Conservation (phyloP, 306 rosid species). For the Cicer bijugum region DNA sequence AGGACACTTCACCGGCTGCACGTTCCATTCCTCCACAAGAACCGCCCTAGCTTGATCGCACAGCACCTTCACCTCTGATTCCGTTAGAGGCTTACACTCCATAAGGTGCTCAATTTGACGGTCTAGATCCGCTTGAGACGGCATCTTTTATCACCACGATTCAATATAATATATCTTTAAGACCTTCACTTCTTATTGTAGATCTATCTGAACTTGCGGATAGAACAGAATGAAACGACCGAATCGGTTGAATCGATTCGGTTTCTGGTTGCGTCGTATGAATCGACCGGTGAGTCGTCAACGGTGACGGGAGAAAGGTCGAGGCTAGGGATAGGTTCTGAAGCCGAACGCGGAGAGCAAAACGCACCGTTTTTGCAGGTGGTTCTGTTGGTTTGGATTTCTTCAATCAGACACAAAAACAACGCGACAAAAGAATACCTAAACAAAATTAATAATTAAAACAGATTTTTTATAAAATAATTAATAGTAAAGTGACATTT, state of each 20-base stretch:
- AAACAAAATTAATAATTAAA: too few relatives aligned
- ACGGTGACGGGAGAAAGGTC: constrained; percentile 25
- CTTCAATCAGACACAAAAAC: constrained; percentile 40
- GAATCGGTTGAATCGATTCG: constrained; percentile 18
- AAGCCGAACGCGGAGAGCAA: constrained; percentile 10
- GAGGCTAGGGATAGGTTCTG: constrained; percentile 23
- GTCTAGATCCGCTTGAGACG: constrained; percentile 71
- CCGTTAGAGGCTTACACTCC: constrained; percentile 64
- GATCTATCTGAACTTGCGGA: constrained; percentile 42
- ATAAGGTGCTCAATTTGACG: constrained; percentile 70
- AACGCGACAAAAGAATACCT: background rate
- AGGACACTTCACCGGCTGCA: constrained; percentile 96
- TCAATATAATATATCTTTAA: constrained; percentile 41
- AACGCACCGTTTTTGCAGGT: constrained; percentile 48
- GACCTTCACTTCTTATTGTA: background rate
- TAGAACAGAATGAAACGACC: background rate
- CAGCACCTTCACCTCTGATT: constrained; percentile 61
- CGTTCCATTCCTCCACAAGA: constrained; percentile 97
- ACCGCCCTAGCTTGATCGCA: constrained; percentile 80
- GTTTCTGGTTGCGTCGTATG: background rate
- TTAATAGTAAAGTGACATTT: too few relatives aligned
- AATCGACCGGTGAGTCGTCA: constrained; percentile 4
- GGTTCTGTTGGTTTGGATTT: constrained; percentile 37
- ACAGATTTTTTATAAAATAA: too few relatives aligned
- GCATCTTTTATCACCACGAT: constrained; percentile 48